Evolutionary conservation across 345 rosid species (phyloP), one percentile per base, ranked within the genome.

Genomic region (Cardamine occulta): DNA sequence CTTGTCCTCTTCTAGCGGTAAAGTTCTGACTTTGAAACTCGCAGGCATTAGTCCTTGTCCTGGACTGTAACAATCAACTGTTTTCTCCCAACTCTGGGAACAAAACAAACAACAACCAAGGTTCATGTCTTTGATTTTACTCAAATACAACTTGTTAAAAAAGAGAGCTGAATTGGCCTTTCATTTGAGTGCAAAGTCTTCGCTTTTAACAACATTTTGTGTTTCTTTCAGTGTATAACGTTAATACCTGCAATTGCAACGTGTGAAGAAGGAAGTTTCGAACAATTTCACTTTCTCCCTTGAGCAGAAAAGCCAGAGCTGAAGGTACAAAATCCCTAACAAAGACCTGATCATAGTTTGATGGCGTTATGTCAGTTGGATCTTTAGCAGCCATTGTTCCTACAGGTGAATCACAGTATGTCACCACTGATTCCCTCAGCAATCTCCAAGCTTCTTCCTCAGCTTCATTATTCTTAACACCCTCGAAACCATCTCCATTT

Each of bases 261-360:
- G 92, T 92, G 63, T 95, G 96, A 58, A 95, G 99, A 69, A 95
- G 89, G 79, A 95, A 95, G 81, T 92, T 90, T 80, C 89, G 88
- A 69, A 95, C 96, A 66, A 95, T 92, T 48, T 89, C 96, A 48
- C 89, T 82, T 79, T 95, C 97, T 54, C 99, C 99, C 74, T 71
- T 92, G 39, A 95, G 84, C 85, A 95, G 62, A 80, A 90, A 95
- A 15, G 97, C 99, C 24, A 95, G 76, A 63, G 93, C 97, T 0
- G 97, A 90, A 31, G 99, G 99, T 68, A 92, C 85, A 49, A 95
- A 92, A 77, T 95, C 99, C 0, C 99, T 89, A 63, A 95, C 81
- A 76, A 95, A 95, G 63, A 95, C 97, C 79, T 95, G 99, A 82
- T 95, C 99, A 49, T 95, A 95, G 78, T 95, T 95, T 86, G 93